Percentiles rank a stretch among this genome's conserved stretches.
phyloP scores from a whole-genome alignment of 192 early-diverging fungal genomes.

The Gryganskiella cystojenkinii region DNA sequence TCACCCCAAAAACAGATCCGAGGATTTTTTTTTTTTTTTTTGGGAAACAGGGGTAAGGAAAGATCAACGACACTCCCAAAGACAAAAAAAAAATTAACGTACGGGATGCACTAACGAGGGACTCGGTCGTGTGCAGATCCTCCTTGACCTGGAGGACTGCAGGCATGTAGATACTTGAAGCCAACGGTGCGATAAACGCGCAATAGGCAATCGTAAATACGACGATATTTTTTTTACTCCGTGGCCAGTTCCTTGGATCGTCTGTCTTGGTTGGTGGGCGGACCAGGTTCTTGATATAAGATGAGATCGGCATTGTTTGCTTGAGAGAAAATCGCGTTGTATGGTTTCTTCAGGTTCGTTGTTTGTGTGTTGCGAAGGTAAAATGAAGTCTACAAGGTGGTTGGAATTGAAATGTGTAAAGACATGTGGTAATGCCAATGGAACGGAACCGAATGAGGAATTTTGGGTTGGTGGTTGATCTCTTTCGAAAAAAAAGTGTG shows the following conservation, averaged over 20 bases:
- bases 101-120: conserved; percentile 37
- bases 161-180: conserved; percentile 52
- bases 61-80: background rate
- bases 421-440: too few relatives aligned
- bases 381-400: too few relatives aligned
- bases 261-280: conserved; percentile 18
- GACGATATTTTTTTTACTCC: conserved; percentile 39
- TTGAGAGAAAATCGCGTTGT: background rate
- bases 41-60: background rate
- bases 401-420: too few relatives aligned
- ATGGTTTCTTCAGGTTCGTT: too few relatives aligned
- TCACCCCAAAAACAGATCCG: too few relatives aligned
- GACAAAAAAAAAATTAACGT: background rate
- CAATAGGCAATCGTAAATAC: conserved; percentile 44
- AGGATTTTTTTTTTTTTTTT: background rate
- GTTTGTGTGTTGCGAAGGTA: too few relatives aligned
- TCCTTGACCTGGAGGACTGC: conserved; percentile 38
- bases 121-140: conserved; percentile 32
- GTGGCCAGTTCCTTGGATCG: conserved; percentile 53
- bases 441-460: too few relatives aligned
- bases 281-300: conserved; percentile 21
- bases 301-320: background rate
- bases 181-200: conserved; percentile 42
- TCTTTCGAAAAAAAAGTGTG: too few relatives aligned
- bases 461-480: too few relatives aligned